A percentile compares a stretch with the other conserved stretches of the same genome.
phyloP scores from a whole-genome alignment of 306 rosid genomes.

The Sicyos edulis region DNA sequence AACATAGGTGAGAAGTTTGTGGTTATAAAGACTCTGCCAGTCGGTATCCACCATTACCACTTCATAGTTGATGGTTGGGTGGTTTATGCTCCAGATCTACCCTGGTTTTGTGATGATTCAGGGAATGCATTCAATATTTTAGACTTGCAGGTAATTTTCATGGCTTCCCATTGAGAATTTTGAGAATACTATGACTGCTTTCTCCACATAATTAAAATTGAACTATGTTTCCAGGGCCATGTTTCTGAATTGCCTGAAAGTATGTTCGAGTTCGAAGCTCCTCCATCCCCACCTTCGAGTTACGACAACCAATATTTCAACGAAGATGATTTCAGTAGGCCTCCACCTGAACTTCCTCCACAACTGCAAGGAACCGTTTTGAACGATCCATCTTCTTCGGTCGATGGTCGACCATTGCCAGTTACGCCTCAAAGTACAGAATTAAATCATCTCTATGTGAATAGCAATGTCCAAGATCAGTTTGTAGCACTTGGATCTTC shows the following conservation, averaged over 20 bases:
- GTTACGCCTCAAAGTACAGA: conserved; percentile 38
- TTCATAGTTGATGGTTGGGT: conserved; percentile 52
- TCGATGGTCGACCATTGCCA: conserved; percentile 21
- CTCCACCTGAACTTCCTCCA: conserved; percentile 76
- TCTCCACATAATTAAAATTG: not conserved
- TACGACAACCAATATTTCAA: conserved; percentile 47
- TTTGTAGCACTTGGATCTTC: conserved; percentile 59
- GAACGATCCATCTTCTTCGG: conserved; percentile 36
- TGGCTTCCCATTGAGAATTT: not conserved
- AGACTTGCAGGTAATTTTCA: conserved; percentile 49
- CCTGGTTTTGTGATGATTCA: conserved; percentile 29
- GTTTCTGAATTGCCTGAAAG: conserved; percentile 38
- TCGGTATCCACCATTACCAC: conserved; percentile 46
- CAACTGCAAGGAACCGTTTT: conserved; percentile 44
- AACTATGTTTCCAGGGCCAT: conserved; percentile 43
- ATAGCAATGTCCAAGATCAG: conserved; percentile 37
- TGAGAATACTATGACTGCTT: not conserved
- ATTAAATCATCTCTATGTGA: conserved; percentile 61
- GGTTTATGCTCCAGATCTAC: conserved; percentile 51
- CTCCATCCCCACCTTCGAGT: conserved; percentile 78
- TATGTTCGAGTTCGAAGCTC: conserved; percentile 43
- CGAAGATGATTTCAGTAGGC: conserved; percentile 55
- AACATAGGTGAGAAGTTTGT: conserved; percentile 26
- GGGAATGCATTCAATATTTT: conserved; percentile 49
- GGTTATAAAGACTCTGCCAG: conserved; percentile 35